Percentiles rank a stretch among this genome's conserved stretches.
These are phyloP conservation scores for Metschnikowia proteae DNA, from an alignment of 805 yeast species.

Conservation along the genomic window DNA sequence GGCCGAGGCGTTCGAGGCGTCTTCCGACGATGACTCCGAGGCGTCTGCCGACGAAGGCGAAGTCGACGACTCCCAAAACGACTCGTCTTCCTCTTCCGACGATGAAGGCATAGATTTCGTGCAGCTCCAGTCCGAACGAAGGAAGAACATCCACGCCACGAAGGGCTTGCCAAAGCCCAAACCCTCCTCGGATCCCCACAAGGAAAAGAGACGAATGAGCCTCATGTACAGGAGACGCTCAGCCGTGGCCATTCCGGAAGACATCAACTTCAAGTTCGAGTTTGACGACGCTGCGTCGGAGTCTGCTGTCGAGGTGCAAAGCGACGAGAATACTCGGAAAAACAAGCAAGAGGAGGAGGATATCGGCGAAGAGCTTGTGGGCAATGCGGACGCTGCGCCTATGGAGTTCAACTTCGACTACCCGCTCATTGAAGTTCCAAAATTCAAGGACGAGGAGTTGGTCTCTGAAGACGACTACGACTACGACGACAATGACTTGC, in stretches of 20 bases:
- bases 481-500: constrained; percentile 46
- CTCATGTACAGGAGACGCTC: constrained; percentile 28
- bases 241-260: constrained; percentile 40
- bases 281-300: constrained; percentile 30
- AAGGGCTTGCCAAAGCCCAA: constrained; percentile 4
- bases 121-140: constrained; percentile 62
- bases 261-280: constrained; percentile 40
- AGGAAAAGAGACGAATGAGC: constrained; percentile 11
- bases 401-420: constrained; percentile 31
- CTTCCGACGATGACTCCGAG: constrained; percentile 28
- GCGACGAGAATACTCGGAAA: constrained; percentile 17
- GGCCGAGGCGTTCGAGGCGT: constrained; percentile 12
- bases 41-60: constrained; percentile 27
- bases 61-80: constrained; percentile 14
- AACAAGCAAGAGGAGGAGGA: constrained; percentile 47
- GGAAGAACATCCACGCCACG: constrained; percentile 15
- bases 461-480: constrained; percentile 66
- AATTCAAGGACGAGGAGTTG: constrained; percentile 44
- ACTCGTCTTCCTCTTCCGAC: constrained; percentile 36
- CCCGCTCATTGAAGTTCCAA: constrained; percentile 46
- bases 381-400: constrained; percentile 6
- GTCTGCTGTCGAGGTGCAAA: constrained; percentile 9
- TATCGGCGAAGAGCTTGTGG: constrained; percentile 51
- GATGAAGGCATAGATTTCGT: constrained; percentile 73
- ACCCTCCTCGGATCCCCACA: constrained; percentile 5